Percentiles rank a stretch among this genome's conserved stretches.
Evolutionary conservation across 257 asterid genomes (phyloP).

Genomic region (Nemophila menziesii): DNA sequence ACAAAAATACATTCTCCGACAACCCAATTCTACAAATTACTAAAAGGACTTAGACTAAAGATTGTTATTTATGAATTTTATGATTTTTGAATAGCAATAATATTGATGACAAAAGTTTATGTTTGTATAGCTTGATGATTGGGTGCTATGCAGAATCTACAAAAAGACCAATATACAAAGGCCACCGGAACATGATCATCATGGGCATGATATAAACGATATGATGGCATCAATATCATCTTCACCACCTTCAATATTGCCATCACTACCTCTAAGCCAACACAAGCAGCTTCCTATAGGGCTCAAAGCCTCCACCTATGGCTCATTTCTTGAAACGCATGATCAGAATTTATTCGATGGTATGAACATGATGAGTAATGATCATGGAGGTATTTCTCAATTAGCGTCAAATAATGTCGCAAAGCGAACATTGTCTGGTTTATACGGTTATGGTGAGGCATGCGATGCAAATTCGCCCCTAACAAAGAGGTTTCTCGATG

Average conservation of each 20-base stretch:
- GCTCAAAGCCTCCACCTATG: conserved; percentile 21
- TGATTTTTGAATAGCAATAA: background rate
- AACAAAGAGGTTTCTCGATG: conserved; percentile 41
- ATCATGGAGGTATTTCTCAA: conserved; percentile 12
- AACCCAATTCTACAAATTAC: too few species aligned
- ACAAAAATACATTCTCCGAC: too few species aligned
- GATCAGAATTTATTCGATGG: conserved; percentile 37
- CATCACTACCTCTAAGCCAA: conserved; percentile 19
- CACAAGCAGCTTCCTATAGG: conserved; percentile 19
- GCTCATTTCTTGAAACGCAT: conserved; percentile 30
- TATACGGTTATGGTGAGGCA: conserved; percentile 44
- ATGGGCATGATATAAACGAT: conserved; percentile 38
- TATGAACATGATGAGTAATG: conserved; percentile 24
- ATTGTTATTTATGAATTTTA: background rate
- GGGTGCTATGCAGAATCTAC: conserved; percentile 44
- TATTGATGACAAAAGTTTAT: background rate
- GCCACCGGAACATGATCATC: conserved; percentile 57
- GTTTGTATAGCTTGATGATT: conserved; percentile 48
- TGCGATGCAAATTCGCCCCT: conserved; percentile 19
- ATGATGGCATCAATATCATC: conserved; percentile 25
- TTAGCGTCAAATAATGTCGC: conserved; percentile 15
- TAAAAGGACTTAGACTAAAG: too few species aligned
- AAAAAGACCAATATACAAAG: conserved; percentile 52
- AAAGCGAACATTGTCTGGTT: conserved; percentile 24
- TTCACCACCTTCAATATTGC: conserved; percentile 10